Conservation (phyloP, 1,139 yeast species). For the Chernovozyma sophiae-reginae region DNA sequence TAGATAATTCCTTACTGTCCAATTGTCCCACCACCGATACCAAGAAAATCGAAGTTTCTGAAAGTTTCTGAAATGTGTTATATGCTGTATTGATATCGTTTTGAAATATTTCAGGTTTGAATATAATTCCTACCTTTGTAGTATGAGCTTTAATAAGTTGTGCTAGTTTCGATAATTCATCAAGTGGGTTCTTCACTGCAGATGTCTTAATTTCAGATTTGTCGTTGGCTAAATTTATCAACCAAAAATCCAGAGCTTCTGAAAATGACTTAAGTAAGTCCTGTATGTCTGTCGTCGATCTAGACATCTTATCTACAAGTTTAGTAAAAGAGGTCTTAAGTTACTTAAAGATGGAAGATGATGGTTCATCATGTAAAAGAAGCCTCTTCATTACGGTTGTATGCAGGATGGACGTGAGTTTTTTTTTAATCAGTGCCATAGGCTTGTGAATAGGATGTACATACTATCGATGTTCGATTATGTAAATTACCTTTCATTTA, state of each 20-base stretch:
- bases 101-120: slow-evolving; percentile 52
- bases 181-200: slow-evolving; percentile 41
- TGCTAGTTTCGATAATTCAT: slow-evolving; percentile 56
- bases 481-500: too few species aligned
- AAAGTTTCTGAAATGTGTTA: slow-evolving; percentile 47
- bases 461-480: too few species aligned
- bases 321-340: too few species aligned
- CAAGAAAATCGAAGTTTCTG: slow-evolving; percentile 41
- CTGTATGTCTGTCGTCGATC: slow-evolving; percentile 1
- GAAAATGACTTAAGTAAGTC: slow-evolving; percentile 27
- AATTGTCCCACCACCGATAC: slow-evolving; percentile 47
- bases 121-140: slow-evolving; percentile 74
- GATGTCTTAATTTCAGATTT: slow-evolving; percentile 25
- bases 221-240: slow-evolving; percentile 12
- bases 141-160: slow-evolving; percentile 69
- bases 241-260: slow-evolving; percentile 36
- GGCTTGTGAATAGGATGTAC: too few species aligned
- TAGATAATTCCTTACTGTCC: slow-evolving; percentile 32
- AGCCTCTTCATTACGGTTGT: background rate
- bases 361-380: background rate
- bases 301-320: too few species aligned
- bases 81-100: slow-evolving; percentile 46
- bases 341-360: too few species aligned
- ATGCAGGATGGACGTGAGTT: background rate
- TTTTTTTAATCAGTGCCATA: too few species aligned